Evolutionary conservation across 495 filamentous ascomycete species (phyloP), one percentile per base, ranked within the genome.

Genomic region (Bathelium albidoporum): DNA sequence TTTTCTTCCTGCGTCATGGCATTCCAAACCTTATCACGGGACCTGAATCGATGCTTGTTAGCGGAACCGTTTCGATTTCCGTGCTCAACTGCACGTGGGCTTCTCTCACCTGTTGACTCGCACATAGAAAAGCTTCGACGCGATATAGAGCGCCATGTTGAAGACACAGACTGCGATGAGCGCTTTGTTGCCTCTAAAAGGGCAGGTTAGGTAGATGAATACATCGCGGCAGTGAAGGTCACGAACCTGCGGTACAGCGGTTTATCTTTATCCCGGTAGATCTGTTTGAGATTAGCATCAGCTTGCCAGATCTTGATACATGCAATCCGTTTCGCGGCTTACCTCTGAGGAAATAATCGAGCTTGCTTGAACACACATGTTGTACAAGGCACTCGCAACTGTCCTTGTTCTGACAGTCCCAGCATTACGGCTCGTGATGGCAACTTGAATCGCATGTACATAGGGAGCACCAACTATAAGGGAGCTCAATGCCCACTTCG

Each of bases 351-450:
- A 59, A 53, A 74, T 71, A 0, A 78, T 44, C 20, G 71, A 70
- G 11, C 74, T 73, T 14, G 75, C 43, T 59, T 77, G 76, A 12
- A 78, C 74, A 59, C 75, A 71, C 2, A 76, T 73, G 58, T 79
- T 79, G 66, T 79, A 79, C 26, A 71, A 73, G 16, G 76, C 76
- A 1, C 75, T 74, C 22, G 76, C 73, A 10, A 79, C 70, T 5
- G 76, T 71, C 11, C 76, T 64, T 62, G 73, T 76, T 61, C 73
- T 72, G 2, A 79, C 76, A 62, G 74, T 68, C 45, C 73, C 73
- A 9, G 73, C 70, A 61, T 79, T 79, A 64, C 75, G 69, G 22
- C 71, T 74, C 28, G 74, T 79, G 75, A 75, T 78, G 1, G 74
- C 72, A 7, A 72, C 70, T 18, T 75, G 70, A 59, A 79, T 75